These are phyloP conservation scores for Hypomontagnella submonticulosa DNA, from an alignment of 495 filamentous ascomycete species.

Conservation along the genomic window DNA sequence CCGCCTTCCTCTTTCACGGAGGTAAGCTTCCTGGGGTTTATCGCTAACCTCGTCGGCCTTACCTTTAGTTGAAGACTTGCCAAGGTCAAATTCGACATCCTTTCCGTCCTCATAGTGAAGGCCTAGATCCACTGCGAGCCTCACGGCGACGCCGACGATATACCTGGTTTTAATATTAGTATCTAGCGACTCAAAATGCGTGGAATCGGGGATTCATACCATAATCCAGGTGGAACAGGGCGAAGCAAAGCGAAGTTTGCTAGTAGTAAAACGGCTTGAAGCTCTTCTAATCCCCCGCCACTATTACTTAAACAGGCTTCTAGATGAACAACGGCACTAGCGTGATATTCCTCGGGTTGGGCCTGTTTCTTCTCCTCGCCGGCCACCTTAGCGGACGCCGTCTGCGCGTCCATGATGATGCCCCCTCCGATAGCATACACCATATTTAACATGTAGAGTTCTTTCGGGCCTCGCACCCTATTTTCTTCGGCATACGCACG, in stretches of 20 bases:
- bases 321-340: slow-evolving; percentile 89
- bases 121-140: slow-evolving; percentile 89
- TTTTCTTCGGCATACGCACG: slow-evolving; percentile 76
- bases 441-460: slow-evolving; percentile 93
- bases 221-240: slow-evolving; percentile 91
- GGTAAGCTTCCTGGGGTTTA: slow-evolving; percentile 45
- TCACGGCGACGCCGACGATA: slow-evolving; percentile 91
- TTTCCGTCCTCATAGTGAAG: slow-evolving; percentile 92
- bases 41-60: slow-evolving; percentile 42
- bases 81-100: slow-evolving; percentile 64
- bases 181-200: neutral
- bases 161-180: slow-evolving; percentile 62
- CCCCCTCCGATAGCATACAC: slow-evolving; percentile 97
- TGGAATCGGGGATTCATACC: slow-evolving; percentile 55
- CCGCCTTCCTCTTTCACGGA: slow-evolving; percentile 73
- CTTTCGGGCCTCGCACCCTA: slow-evolving; percentile 77
- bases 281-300: slow-evolving; percentile 85
- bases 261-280: slow-evolving; percentile 89
- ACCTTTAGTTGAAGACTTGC: slow-evolving; percentile 21
- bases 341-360: slow-evolving; percentile 95
- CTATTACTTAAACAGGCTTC: slow-evolving; percentile 84
- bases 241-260: slow-evolving; percentile 91
- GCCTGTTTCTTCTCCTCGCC: slow-evolving; percentile 69
- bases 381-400: slow-evolving; percentile 37
- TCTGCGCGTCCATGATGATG: slow-evolving; percentile 78